phyloP scores from a whole-genome alignment of 192 early-diverging fungal species.

The Rhizophagus prolifer region DNA sequence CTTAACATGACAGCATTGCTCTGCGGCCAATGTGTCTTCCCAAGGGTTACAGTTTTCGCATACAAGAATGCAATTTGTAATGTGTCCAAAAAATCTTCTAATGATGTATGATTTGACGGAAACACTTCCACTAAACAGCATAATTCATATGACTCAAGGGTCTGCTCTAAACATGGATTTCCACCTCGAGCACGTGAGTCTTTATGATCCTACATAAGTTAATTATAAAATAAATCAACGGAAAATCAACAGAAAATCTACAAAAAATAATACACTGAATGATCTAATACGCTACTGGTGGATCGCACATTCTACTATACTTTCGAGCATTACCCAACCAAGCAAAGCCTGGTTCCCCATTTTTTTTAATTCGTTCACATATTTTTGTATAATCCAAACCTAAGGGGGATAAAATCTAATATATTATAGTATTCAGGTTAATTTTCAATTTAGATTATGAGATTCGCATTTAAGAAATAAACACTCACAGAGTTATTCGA shows the following conservation, averaged over 20 bases:
- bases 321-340: conserved; percentile 47
- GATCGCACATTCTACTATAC: conserved; percentile 42
- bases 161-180: conserved; percentile 52
- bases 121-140: conserved; percentile 52
- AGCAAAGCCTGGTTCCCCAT: conserved; percentile 51
- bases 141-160: conserved; percentile 47
- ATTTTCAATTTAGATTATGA: too few relatives aligned
- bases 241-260: neutral
- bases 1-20: conserved; percentile 49
- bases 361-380: conserved; percentile 34
- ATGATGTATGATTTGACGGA: conserved; percentile 36
- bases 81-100: conserved; percentile 46
- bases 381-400: conserved; percentile 46
- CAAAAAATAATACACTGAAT: neutral
- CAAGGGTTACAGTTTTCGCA: conserved; percentile 49
- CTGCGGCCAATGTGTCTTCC: conserved; percentile 46
- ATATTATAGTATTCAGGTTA: neutral
- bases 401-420: conserved; percentile 36
- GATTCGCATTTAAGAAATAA: neutral
- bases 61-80: conserved; percentile 47
- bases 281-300: conserved; percentile 17
- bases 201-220: conserved; percentile 18
- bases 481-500: conserved; percentile 46
- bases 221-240: conserved; percentile 20
- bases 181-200: conserved; percentile 42